Conservation (phyloP, 768 basidiomycete species). For the Rhizopogon rudus region DNA sequence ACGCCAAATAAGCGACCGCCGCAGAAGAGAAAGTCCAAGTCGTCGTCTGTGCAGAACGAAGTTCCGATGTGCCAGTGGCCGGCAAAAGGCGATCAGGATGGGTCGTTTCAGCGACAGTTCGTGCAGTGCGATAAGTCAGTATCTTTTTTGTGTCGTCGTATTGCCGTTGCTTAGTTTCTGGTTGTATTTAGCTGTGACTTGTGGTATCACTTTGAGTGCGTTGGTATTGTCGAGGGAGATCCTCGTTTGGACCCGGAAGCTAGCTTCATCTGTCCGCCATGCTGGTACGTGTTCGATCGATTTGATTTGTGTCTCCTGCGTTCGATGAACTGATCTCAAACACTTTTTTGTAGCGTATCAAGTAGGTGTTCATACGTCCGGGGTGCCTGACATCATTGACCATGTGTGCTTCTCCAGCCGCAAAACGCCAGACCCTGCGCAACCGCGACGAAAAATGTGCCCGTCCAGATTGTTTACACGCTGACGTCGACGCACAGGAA, state of each 20-base stretch:
- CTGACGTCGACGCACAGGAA: conserved; percentile 9
- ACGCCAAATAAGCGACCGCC: neutral
- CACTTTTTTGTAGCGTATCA: neutral
- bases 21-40: neutral
- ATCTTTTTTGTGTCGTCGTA: conserved; percentile 10
- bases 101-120: conserved; percentile 15
- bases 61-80: neutral
- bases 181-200: conserved; percentile 27
- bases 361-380: conserved; percentile 11
- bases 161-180: neutral
- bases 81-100: neutral
- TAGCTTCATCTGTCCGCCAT: conserved; percentile 39
- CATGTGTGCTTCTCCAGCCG: conserved; percentile 5
- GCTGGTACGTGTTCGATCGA: conserved; percentile 20
- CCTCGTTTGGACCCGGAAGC: conserved; percentile 23
- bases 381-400: neutral
- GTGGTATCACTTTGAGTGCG: conserved; percentile 54
- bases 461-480: conserved; percentile 21
- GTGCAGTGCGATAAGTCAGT: conserved; percentile 32
- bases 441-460: conserved; percentile 12
- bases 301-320: too few species aligned
- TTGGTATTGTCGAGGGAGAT: conserved; percentile 34
- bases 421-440: conserved; percentile 8
- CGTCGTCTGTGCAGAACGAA: neutral
- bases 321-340: neutral